Percentiles rank a stretch among this genome's conserved stretches.
Conservation (phyloP, 495 filamentous ascomycete genomes). For the Lasiosphaeria hispida region DNA sequence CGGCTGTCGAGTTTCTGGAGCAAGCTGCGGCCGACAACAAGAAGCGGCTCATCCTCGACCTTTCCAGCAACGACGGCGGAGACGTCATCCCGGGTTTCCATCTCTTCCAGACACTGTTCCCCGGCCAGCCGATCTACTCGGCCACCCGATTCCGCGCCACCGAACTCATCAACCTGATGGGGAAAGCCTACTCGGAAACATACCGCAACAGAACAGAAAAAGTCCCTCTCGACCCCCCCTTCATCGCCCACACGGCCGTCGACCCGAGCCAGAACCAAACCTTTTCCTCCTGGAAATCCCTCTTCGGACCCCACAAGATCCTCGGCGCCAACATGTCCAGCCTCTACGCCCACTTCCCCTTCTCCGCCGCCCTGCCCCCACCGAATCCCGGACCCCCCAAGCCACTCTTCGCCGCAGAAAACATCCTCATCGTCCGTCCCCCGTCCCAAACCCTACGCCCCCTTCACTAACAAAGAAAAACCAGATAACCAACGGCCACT, state of each 20-base stretch:
- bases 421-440: neutral
- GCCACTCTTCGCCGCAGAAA: neutral
- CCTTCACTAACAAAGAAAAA: too few relatives aligned
- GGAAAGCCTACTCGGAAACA: neutral
- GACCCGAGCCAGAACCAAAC: neutral
- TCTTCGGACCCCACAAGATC: neutral
- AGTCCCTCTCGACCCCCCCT: neutral
- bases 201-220: neutral
- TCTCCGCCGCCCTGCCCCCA: too few relatives aligned
- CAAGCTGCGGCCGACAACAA: neutral
- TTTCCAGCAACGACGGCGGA: neutral
- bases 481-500: constrained; percentile 1
- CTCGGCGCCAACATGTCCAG: neutral
- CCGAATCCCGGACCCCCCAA: too few relatives aligned
- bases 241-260: neutral
- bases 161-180: neutral
- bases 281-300: neutral
- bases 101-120: neutral
- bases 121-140: neutral
- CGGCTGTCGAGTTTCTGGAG: neutral
- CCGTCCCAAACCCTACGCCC: too few relatives aligned
- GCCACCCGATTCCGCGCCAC: constrained; percentile 3
- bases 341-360: neutral
- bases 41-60: neutral
- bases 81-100: neutral